A percentile compares a stretch with the other conserved stretches of the same genome.
phyloP scores from a whole-genome alignment of 495 filamentous ascomycete genomes.

The Penicillium cataractarum region DNA sequence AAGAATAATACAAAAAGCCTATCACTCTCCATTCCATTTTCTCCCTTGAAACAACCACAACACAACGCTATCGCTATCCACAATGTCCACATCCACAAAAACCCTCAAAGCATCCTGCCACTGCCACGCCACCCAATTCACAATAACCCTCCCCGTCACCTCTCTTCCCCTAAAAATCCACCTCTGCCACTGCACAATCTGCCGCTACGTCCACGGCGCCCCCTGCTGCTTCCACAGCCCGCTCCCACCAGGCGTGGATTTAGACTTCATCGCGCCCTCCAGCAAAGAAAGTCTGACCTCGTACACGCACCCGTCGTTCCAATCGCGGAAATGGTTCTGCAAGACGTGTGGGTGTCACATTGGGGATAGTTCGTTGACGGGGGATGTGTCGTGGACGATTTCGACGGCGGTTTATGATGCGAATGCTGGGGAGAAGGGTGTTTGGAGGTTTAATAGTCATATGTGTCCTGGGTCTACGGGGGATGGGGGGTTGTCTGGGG shows the following conservation, averaged over 20 bases:
- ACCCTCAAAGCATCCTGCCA: conserved; percentile 51
- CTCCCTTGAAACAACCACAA: too few species aligned
- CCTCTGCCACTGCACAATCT: conserved; percentile 67
- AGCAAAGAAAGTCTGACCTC: conserved; percentile 26
- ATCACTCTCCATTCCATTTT: neutral
- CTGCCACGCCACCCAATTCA: conserved; percentile 50
- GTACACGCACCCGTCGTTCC: conserved; percentile 37
- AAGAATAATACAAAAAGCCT: neutral
- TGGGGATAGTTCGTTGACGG: conserved; percentile 22
- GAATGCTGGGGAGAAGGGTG: conserved; percentile 24
- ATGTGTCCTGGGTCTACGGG: conserved; percentile 47
- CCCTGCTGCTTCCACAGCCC: conserved; percentile 55
- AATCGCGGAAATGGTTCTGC: conserved; percentile 44
- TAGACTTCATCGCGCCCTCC: conserved; percentile 36
- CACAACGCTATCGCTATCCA: too few species aligned
- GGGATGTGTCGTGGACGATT: conserved; percentile 25
- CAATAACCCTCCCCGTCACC: conserved; percentile 27
- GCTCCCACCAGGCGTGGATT: conserved; percentile 43
- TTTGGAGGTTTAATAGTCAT: conserved; percentile 43
- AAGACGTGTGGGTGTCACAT: conserved; percentile 49
- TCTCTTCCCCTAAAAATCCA: conserved; percentile 36
- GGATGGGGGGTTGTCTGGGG: conserved; percentile 46
- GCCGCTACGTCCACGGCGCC: conserved; percentile 61
- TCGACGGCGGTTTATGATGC: conserved; percentile 38
- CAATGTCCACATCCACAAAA: conserved; percentile 16